Evolutionary conservation across 1,139 yeast species (phyloP).

Genomic region (Ogataea hybrid): DNA sequence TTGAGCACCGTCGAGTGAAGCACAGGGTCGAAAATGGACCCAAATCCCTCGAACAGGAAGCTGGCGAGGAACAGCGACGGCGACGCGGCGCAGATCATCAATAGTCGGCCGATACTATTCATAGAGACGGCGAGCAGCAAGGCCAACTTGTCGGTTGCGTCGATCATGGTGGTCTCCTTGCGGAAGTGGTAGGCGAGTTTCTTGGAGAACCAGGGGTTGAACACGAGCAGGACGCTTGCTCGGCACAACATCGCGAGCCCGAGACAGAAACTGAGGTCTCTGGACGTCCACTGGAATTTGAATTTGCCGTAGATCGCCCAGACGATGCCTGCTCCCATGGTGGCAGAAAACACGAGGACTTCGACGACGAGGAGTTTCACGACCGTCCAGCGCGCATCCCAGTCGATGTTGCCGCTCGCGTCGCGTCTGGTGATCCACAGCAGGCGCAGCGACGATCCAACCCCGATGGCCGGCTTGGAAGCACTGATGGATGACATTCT

Average conservation of each 20-base stretch:
- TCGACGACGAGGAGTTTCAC: constrained; percentile 48
- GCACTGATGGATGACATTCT: constrained; percentile 32
- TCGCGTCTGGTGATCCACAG: constrained; percentile 41
- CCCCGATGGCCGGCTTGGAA: constrained; percentile 14
- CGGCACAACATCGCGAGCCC: constrained; percentile 52
- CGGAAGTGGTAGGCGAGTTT: constrained; percentile 34
- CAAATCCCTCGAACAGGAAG: constrained; percentile 44
- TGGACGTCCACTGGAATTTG: constrained; percentile 57
- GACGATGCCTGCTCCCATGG: constrained; percentile 44
- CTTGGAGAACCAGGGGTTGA: constrained; percentile 43
- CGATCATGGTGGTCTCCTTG: constrained; percentile 39
- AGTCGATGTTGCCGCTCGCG: constrained; percentile 24
- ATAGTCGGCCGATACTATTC: constrained; percentile 44
- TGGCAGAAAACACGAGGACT: constrained; percentile 39
- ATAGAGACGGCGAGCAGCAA: constrained; percentile 38
- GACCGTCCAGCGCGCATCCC: constrained; percentile 44
- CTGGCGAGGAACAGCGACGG: constrained; percentile 31
- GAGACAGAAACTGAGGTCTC: constrained; percentile 56
- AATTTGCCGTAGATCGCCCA: constrained; percentile 58
- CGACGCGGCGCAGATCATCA: constrained; percentile 36
- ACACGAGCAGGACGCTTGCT: constrained; percentile 39
- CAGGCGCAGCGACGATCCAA: constrained; percentile 48
- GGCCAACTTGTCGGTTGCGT: constrained; percentile 51
- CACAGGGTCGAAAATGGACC: constrained; percentile 47
- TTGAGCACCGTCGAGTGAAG: constrained; percentile 50